These are phyloP conservation scores for Flaveria ramosissima DNA, from an alignment of 129 eudicot species.

Conservation along the genomic window DNA sequence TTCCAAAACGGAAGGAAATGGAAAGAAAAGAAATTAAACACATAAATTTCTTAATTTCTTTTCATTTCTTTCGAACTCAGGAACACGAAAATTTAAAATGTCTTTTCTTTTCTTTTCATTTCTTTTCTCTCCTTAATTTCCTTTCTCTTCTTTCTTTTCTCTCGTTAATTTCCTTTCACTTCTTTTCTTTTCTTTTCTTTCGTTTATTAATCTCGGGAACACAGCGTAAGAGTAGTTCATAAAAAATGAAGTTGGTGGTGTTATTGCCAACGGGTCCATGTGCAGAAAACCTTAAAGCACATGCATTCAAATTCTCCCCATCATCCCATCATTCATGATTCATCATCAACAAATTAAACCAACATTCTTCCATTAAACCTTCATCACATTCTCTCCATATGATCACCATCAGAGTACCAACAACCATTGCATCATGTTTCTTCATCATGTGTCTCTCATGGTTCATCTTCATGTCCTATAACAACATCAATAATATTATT, in stretches of 20 bases:
- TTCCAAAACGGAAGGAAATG: no score
- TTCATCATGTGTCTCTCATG: slow-evolving; percentile 18
- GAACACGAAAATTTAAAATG: no score
- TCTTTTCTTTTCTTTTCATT: no score
- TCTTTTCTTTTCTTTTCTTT: no score
- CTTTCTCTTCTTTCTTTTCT: no score
- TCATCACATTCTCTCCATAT: slow-evolving; percentile 22
- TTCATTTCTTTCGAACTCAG: no score
- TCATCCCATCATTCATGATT: slow-evolving; percentile 2
- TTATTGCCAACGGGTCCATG: slow-evolving; percentile 42
- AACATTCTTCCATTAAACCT: slow-evolving; percentile 27
- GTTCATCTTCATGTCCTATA: slow-evolving; percentile 21
- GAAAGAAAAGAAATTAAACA: no score
- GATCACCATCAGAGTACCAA: slow-evolving; percentile 20
- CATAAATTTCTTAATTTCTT: no score
- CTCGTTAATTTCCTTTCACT: no score
- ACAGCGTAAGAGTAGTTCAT: background rate
- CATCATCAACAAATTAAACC: slow-evolving; percentile 8
- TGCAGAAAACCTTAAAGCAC: slow-evolving; percentile 28
- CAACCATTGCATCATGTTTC: slow-evolving; percentile 22
- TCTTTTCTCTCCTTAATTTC: no score
- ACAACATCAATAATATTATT: background rate
- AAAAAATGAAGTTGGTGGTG: slow-evolving; percentile 34
- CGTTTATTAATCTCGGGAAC: no score
- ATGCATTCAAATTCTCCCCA: slow-evolving; percentile 22